Evolutionary conservation across 2,329 filamentous ascomycete genomes (phyloP).

Genomic region (Pseudogymnoascus sp.): DNA sequence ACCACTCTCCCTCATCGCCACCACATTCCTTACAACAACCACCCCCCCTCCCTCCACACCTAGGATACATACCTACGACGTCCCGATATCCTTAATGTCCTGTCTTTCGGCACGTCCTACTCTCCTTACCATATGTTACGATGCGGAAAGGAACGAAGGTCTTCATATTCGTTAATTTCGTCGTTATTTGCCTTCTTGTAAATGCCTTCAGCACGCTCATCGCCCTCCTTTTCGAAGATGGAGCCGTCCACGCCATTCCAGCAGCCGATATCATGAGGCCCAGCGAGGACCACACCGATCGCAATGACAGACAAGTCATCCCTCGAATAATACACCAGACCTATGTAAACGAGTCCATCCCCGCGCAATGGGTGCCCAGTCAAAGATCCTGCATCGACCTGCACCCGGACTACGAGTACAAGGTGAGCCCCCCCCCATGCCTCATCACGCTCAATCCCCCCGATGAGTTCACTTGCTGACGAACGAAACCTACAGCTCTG

Average conservation of each 20-base stretch:
- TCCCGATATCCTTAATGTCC: conserved; percentile 2
- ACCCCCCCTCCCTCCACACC: not conserved
- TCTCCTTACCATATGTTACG: conserved; percentile 13
- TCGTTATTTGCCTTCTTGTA: conserved; percentile 56
- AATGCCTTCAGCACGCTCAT: conserved; percentile 64
- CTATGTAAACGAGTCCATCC: conserved; percentile 62
- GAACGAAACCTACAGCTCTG: conserved; percentile 50
- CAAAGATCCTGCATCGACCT: conserved; percentile 59
- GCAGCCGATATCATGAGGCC: conserved; percentile 57
- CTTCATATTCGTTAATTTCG: conserved; percentile 46
- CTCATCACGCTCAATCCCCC: not conserved
- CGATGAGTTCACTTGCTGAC: not conserved
- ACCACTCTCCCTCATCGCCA: not conserved
- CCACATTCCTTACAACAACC: not conserved
- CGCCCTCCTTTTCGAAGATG: conserved; percentile 60
- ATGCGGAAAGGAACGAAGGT: conserved; percentile 28
- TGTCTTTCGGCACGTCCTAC: not conserved
- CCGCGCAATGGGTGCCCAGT: conserved; percentile 55
- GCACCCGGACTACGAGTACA: conserved; percentile 67
- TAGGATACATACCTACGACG: not conserved
- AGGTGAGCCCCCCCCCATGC: conserved; percentile 34
- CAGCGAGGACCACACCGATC: conserved; percentile 50
- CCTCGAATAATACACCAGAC: conserved; percentile 74
- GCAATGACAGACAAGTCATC: conserved; percentile 50
- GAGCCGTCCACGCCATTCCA: conserved; percentile 57